phyloP scores from a whole-genome alignment of 352 stramenopile species.

The Peronospora tabacina region DNA sequence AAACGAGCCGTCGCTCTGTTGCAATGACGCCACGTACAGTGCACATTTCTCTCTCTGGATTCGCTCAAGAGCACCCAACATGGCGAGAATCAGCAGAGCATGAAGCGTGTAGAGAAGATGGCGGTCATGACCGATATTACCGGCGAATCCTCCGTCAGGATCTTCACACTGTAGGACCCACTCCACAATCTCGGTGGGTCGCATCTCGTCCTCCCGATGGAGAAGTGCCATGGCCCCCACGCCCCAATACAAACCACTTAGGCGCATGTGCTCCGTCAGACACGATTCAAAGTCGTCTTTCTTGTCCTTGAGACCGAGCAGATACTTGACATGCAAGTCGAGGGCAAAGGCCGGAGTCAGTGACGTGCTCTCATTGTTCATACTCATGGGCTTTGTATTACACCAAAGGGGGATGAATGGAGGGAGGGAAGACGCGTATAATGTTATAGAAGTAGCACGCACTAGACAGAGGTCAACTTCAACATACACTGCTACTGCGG shows the following conservation, averaged over 20 bases:
- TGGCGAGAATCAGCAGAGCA: conserved; percentile 94
- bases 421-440: background rate
- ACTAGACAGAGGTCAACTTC: conserved; percentile 1
- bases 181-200: conserved; percentile 82
- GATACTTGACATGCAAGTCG: conserved; percentile 71
- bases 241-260: conserved; percentile 98
- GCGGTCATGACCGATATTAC: conserved; percentile 94
- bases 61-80: conserved; percentile 82
- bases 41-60: conserved; percentile 79
- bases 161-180: conserved; percentile 95
- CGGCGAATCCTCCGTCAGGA: conserved; percentile 89
- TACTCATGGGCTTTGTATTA: too few relatives aligned
- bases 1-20: conserved; percentile 96
- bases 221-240: conserved; percentile 93
- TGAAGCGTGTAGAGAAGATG: conserved; percentile 98
- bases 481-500: conserved; percentile 2
- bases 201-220: conserved; percentile 78
- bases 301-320: conserved; percentile 73
- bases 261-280: conserved; percentile 95
- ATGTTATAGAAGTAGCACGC: background rate
- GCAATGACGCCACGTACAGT: conserved; percentile 82
- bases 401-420: too few relatives aligned
- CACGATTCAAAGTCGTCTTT: conserved; percentile 88
- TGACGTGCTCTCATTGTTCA: conserved; percentile 19
- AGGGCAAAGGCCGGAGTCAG: conserved; percentile 41